Conservation (phyloP, 176 grass and related monocot genomes). For the Musa itinerans region DNA sequence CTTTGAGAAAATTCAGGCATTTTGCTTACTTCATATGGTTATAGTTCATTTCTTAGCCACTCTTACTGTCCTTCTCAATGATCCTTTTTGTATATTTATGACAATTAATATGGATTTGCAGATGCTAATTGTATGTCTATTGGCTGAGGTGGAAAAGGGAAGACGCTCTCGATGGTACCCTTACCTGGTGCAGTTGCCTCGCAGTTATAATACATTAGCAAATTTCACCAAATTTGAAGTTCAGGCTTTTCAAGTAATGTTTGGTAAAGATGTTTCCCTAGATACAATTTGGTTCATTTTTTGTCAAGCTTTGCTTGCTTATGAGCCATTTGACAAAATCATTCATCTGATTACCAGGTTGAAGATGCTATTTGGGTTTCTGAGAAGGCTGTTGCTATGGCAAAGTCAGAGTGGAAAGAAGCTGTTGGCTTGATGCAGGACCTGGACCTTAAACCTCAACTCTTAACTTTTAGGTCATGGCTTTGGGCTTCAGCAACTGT, state of each 20-base stretch:
- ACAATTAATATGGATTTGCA: slow-evolving; percentile 29
- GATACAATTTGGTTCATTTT: neutral
- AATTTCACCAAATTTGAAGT: slow-evolving; percentile 63
- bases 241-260: slow-evolving; percentile 76
- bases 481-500: slow-evolving; percentile 85
- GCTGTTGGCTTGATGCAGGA: slow-evolving; percentile 40
- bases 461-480: slow-evolving; percentile 77
- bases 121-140: slow-evolving; percentile 62
- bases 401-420: slow-evolving; percentile 65
- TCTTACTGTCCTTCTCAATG: neutral
- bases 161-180: slow-evolving; percentile 68
- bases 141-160: slow-evolving; percentile 69
- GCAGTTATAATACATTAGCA: slow-evolving; percentile 56
- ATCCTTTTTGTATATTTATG: neutral
- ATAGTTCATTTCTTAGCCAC: neutral
- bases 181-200: slow-evolving; percentile 72
- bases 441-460: slow-evolving; percentile 54
- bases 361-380: slow-evolving; percentile 80
- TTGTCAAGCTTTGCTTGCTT: neutral
- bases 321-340: slow-evolving; percentile 5
- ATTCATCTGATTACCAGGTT: slow-evolving; percentile 29
- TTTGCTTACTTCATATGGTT: too few species aligned
- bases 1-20: too few species aligned
- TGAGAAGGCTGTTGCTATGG: slow-evolving; percentile 38
- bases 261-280: slow-evolving; percentile 19